These are phyloP conservation scores for Tetrahymena malaccensis DNA, from an alignment of 73 alveolate genomes.

Conservation along the genomic window DNA sequence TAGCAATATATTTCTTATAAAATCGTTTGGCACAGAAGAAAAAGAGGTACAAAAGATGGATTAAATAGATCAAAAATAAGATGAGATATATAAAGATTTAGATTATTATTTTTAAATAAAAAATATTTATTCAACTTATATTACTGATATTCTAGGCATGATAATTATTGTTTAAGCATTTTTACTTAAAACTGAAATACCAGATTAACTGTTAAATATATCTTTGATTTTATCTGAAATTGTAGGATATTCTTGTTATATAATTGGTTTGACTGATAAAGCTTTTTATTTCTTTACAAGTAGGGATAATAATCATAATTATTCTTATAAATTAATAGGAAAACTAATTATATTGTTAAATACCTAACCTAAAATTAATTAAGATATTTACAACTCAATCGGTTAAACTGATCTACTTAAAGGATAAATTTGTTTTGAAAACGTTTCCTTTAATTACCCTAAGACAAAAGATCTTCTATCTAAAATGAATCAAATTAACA, in stretches of 20 bases:
- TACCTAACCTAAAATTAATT: background rate
- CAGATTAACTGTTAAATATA: too few species aligned
- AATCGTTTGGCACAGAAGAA: conserved; percentile 24
- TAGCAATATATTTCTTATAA: background rate
- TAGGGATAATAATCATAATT: background rate
- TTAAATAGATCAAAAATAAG: background rate
- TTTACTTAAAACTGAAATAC: background rate
- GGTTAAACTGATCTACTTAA: conserved; percentile 16
- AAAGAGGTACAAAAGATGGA: conserved; percentile 6
- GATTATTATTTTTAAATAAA: background rate
- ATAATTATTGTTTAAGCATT: conserved; percentile 3
- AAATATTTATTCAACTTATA: background rate
- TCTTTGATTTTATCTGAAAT: too few species aligned
- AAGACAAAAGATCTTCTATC: conserved; percentile 51
- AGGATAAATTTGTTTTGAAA: conserved; percentile 68
- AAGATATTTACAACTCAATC: conserved; percentile 13
- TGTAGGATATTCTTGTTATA: too few species aligned
- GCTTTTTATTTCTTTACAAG: background rate
- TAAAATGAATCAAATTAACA: background rate
- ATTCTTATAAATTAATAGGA: conserved; percentile 3
- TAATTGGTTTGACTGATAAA: too few species aligned
- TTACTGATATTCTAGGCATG: conserved; percentile 2
- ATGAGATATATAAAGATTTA: background rate
- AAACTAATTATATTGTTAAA: conserved; percentile 7
- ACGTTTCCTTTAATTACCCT: conserved; percentile 73